phyloP scores from a whole-genome alignment of 2,329 filamentous ascomycete species.

The Penicillium polonicum region DNA sequence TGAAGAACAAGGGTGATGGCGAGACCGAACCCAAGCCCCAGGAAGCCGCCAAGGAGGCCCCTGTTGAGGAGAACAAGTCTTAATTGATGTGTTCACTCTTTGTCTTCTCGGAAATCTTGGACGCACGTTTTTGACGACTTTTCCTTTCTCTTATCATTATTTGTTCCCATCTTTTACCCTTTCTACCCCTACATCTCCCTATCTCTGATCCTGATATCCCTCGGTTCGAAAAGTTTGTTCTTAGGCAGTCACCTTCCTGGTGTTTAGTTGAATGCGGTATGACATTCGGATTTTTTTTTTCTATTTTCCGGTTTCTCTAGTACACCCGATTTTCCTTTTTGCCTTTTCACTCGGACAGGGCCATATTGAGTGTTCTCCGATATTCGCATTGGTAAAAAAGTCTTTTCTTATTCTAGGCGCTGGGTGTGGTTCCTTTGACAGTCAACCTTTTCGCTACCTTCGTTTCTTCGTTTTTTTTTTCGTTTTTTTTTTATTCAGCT shows the following conservation, averaged over 20 bases:
- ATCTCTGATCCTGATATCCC: slow-evolving; percentile 44
- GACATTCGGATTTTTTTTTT: slow-evolving; percentile 28
- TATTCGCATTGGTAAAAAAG: slow-evolving; percentile 20
- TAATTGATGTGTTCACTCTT: slow-evolving; percentile 31
- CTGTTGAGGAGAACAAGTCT: slow-evolving; percentile 43
- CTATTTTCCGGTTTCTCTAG: slow-evolving; percentile 12
- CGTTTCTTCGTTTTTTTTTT: slow-evolving; percentile 1
- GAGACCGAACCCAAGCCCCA: slow-evolving; percentile 48
- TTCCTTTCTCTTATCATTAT: slow-evolving; percentile 28
- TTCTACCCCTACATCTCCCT: slow-evolving; percentile 23
- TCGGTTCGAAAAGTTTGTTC: slow-evolving; percentile 43
- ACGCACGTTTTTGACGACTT: slow-evolving; percentile 40
- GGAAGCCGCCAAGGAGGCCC: slow-evolving; percentile 45
- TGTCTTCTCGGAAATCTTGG: slow-evolving; percentile 31
- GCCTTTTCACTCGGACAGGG: not conserved
- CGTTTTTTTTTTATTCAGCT: not conserved
- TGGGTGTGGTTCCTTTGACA: slow-evolving; percentile 14
- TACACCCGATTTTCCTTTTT: slow-evolving; percentile 1
- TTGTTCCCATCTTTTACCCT: slow-evolving; percentile 22
- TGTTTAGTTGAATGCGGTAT: slow-evolving; percentile 35
- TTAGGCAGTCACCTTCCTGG: slow-evolving; percentile 34
- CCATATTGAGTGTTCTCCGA: not conserved
- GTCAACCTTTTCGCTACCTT: not conserved
- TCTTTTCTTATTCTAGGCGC: slow-evolving; percentile 17
- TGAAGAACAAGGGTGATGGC: slow-evolving; percentile 72